A percentile compares a stretch with the other conserved stretches of the same genome.
These are phyloP conservation scores for Brasilioporus rufonigricans DNA, from an alignment of 768 basidiomycete species.

Conservation along the genomic window DNA sequence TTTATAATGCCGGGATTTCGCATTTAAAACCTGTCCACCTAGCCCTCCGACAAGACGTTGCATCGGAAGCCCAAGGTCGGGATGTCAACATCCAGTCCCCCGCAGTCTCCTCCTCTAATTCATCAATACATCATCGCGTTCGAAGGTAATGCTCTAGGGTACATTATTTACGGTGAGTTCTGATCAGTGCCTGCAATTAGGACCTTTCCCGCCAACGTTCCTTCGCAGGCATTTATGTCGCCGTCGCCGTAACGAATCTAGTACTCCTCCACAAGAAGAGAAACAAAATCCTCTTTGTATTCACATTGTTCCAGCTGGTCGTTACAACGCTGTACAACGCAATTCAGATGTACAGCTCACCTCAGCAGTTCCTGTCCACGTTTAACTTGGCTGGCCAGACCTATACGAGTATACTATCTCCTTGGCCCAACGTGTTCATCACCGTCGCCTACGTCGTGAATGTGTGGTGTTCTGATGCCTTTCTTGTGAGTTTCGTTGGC, in stretches of 20 bases:
- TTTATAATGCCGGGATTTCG: not conserved
- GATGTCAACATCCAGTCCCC: not conserved
- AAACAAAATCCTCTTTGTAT: not conserved
- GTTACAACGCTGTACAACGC: not conserved
- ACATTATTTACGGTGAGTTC: not conserved
- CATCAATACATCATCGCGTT: not conserved
- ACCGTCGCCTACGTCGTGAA: not conserved
- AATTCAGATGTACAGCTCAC: not conserved
- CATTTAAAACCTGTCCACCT: not conserved
- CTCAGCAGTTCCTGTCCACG: not conserved
- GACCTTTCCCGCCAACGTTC: not conserved
- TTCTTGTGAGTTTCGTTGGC: not conserved
- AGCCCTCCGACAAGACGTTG: not conserved
- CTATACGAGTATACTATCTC: not conserved
- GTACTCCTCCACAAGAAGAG: not conserved
- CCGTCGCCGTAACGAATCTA: not conserved
- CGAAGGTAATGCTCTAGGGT: not conserved
- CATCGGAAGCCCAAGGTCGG: not conserved
- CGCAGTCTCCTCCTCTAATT: not conserved
- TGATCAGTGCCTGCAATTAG: not conserved
- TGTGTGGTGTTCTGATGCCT: not conserved
- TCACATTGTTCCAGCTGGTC: not conserved
- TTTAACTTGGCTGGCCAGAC: not conserved
- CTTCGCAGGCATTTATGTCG: not conserved
- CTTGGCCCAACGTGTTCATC: not conserved